These are phyloP conservation scores for Aureobasidium sp. DNA, from an alignment of 2,329 filamentous ascomycete species.

Conservation along the genomic window DNA sequence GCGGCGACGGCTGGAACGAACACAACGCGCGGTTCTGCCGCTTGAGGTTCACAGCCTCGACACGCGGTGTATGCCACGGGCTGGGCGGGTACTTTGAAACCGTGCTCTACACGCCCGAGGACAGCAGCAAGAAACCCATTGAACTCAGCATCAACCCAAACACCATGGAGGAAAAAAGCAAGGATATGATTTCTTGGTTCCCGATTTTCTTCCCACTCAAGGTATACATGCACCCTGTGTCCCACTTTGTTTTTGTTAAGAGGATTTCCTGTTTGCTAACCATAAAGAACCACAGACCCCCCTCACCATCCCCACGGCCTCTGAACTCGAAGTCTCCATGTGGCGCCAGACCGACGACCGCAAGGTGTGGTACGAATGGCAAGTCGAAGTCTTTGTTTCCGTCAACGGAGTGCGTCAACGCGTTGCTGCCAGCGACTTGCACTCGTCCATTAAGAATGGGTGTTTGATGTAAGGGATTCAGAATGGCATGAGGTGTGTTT, in stretches of 20 bases:
- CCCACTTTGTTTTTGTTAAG: not conserved
- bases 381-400: constrained; percentile 73
- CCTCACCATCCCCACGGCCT: constrained; percentile 72
- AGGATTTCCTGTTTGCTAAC: not conserved
- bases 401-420: constrained; percentile 55
- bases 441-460: constrained; percentile 59
- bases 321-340: constrained; percentile 84
- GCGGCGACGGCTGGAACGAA: constrained; percentile 74
- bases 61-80: constrained; percentile 80
- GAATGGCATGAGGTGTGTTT: too few species aligned
- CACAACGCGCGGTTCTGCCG: constrained; percentile 80
- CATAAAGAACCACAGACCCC: constrained; percentile 55
- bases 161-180: constrained; percentile 84
- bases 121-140: constrained; percentile 43
- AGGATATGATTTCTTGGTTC: constrained; percentile 99
- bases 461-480: constrained; percentile 61
- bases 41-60: constrained; percentile 66
- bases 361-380: constrained; percentile 98
- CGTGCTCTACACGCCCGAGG: constrained; percentile 62
- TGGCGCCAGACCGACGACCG: constrained; percentile 92
- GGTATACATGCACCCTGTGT: constrained; percentile 42
- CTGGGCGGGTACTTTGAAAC: constrained; percentile 94
- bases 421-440: constrained; percentile 56
- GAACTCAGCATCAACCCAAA: constrained; percentile 91
- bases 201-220: constrained; percentile 96